Base-by-base conservation (phyloP, 2,329 filamentous ascomycete genomes). In the Apiospora koreana region DNA sequence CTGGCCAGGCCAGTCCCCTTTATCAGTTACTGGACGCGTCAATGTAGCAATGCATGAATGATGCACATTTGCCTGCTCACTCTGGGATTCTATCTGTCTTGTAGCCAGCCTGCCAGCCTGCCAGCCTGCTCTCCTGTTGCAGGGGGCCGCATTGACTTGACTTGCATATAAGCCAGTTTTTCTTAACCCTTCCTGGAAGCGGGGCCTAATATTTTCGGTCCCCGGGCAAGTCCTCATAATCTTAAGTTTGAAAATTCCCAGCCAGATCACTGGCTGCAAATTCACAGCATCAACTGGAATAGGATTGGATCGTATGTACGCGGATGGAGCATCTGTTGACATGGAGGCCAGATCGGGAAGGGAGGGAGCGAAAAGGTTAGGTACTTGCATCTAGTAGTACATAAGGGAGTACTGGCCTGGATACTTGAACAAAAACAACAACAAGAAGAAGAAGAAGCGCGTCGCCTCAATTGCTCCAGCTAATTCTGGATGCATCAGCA, bases 131-230 rank as follows among this genome's bases (percentile, higher is more conserved):
- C n/a, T n/a, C n/a, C n/a, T n/a, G n/a, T 21, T 35, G 54, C 54
- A 62, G 54, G 54, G 54, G 54, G 54, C 21, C 54, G 54, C 54
- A 62, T 62, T 62, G 14, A 38, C 54, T 62, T 38, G 54, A 43
- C 41, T 28, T 62, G 54, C 54, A 62, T 62, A 31, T 62, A 62
- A 38, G 54, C 31, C 31, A 62, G 31, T 62, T 38, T 38, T 62
- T 38, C 14, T 14, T 43, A 16, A 43, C 41, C 31, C 54, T 62
- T 35, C 18, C 28, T 35, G 31, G 54, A 18, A 62, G 54, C 54
- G 54, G 54, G 54, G 50, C 50, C 50, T 58, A 28, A n/a, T 35
- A 38, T 35, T 4, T 35, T 35, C 28, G 25, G 50, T 12, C 28
- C 50, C 50, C 28, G 10, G 50, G 31, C 54, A 62, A 12, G 54